These are phyloP conservation scores for Chalciporus piperatus DNA, from an alignment of 768 basidiomycete species.

Conservation along the genomic window DNA sequence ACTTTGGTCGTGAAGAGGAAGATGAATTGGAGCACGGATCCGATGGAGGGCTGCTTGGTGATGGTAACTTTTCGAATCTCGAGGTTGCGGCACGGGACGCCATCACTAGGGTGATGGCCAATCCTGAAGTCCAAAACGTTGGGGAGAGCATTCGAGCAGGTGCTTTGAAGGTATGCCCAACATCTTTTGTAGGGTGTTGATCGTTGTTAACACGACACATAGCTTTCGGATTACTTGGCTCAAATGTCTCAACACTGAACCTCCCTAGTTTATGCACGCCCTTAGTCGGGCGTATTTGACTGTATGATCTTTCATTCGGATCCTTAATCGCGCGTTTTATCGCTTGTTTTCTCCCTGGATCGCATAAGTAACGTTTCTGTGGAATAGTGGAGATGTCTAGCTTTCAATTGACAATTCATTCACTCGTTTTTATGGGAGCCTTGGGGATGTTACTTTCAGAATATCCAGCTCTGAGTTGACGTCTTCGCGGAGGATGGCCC, in stretches of 20 bases:
- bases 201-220: conserved; percentile 1
- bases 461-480: too few species aligned
- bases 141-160: conserved; percentile 76
- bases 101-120: conserved; percentile 68
- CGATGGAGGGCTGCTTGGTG: conserved; percentile 54
- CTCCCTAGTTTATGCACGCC: not conserved
- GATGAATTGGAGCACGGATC: conserved; percentile 42
- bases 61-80: conserved; percentile 50
- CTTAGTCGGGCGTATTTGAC: not conserved
- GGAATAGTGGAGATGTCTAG: not conserved
- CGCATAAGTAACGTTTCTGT: not conserved
- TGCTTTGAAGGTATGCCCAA: conserved; percentile 69
- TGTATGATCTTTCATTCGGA: not conserved
- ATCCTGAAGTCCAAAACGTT: conserved; percentile 85
- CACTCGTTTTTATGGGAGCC: too few species aligned
- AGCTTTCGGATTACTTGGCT: conserved; percentile 68
- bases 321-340: not conserved
- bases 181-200: not conserved
- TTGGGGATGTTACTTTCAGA: too few species aligned
- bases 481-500: too few species aligned
- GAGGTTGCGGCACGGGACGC: conserved; percentile 74
- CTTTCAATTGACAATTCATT: not conserved
- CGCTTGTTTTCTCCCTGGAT: not conserved
- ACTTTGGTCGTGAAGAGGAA: conserved; percentile 94
- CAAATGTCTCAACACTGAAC: conserved; percentile 52